Base-by-base conservation (phyloP, 345 rosid genomes). In the Cardamine occulta region DNA sequence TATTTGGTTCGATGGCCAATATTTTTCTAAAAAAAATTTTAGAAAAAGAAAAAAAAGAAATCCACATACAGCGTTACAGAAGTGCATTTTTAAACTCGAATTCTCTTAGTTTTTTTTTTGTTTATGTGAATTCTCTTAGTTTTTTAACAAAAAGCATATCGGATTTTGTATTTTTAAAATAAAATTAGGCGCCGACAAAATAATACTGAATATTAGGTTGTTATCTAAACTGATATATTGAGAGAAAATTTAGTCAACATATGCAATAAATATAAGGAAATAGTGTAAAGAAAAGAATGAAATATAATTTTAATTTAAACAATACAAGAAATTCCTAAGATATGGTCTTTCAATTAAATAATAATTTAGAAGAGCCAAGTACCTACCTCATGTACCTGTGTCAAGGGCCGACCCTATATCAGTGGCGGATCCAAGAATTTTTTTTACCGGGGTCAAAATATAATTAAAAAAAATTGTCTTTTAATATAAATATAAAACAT, bases 171-270 rank as follows among this genome's bases (percentile, higher is more conserved):
- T 61, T 45, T 32, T 32, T 1, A 8, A 45, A n/a, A 37, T 37
- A 44, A 32, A 47, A 55, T 56, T 66, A 47, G 59, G 66, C 57
- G 66, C 72, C 72, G 78, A 65, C 72, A 74, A 14, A 35, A 64
- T 54, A 64, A 31, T 44, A 55, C 48, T 64, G 57, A 54, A 65
- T 45, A 65, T 74, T 55, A 65, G 58, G 21, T 56, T 63, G 55
- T 32, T 32, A 74, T 56, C 77, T 73, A 44, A 74, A 65, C 44
- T 45, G 49, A 45, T 58, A 31, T 31, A 8, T 14, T 9, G 24
- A 31, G 28, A 53, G 35, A 63, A 56, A 54, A n/a, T 32, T 64
- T 21, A 58, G 63, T 54, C 47, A 47, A 55, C 56, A 21, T 29
- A 48, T 7, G 8, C 18, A 56, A 63, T 39, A 39, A 17, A 37